These are phyloP conservation scores for Colletotrichum sp. DNA, from an alignment of 2,329 filamentous ascomycete genomes.

Conservation along the genomic window DNA sequence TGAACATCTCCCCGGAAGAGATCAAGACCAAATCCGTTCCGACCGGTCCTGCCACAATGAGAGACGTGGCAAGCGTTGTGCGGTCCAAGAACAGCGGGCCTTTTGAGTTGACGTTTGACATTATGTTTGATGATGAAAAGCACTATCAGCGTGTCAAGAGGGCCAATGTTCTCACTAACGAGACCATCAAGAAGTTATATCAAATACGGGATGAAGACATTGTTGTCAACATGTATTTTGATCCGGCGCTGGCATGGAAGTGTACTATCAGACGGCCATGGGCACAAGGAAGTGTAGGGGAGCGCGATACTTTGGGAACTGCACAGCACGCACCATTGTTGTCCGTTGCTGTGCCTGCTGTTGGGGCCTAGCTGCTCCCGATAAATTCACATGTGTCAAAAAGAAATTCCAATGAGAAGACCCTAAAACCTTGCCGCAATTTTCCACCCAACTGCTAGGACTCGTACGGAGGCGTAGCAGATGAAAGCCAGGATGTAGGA, in stretches of 20 bases:
- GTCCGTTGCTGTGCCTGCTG: constrained; percentile 25
- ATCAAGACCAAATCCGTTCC: not conserved
- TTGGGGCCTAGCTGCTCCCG: not conserved
- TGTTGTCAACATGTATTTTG: constrained; percentile 44
- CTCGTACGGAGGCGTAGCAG: constrained; percentile 17
- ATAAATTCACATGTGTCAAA: not conserved
- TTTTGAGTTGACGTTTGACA: constrained; percentile 56
- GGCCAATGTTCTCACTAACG: constrained; percentile 36
- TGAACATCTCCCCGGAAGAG: not conserved
- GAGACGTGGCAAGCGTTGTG: constrained; percentile 44
- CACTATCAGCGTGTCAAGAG: constrained; percentile 40
- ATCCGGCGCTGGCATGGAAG: constrained; percentile 52
- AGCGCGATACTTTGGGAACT: constrained; percentile 40
- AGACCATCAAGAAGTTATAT: constrained; percentile 37
- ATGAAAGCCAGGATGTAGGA: constrained; percentile 18
- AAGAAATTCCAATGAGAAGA: not conserved
- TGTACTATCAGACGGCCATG: constrained; percentile 41
- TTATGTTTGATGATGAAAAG: constrained; percentile 45
- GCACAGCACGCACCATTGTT: constrained; percentile 42
- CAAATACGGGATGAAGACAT: constrained; percentile 30
- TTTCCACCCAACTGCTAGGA: constrained; percentile 14
- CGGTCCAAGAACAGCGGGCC: constrained; percentile 57
- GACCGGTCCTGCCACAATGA: not conserved
- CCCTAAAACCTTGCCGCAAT: not conserved
- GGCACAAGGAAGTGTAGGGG: constrained; percentile 38